These are phyloP conservation scores for Arthrobotrys conoides DNA, from an alignment of 2,329 filamentous ascomycete species.

Conservation along the genomic window DNA sequence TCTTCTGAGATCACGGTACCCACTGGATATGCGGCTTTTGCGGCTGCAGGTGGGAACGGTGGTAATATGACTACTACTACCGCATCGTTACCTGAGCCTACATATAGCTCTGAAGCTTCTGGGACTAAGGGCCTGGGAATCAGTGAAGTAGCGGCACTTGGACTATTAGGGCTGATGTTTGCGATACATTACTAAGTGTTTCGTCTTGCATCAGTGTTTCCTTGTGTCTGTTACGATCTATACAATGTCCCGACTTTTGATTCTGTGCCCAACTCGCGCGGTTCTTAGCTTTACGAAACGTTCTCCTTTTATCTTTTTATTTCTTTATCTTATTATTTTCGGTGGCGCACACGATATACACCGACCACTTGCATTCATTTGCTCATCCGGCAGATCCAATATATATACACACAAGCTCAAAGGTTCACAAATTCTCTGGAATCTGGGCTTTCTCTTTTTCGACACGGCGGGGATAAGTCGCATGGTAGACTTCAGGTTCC, in stretches of 20 bases:
- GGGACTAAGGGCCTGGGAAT: constrained; percentile 18
- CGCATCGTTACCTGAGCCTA: constrained; percentile 7
- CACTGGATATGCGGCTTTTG: not conserved
- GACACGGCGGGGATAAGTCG: not conserved
- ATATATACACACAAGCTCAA: not conserved
- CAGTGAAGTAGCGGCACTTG: constrained; percentile 20
- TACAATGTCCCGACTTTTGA: no score
- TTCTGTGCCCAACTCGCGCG: not conserved
- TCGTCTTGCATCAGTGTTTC: not conserved
- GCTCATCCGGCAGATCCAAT: not conserved
- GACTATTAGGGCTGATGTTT: constrained; percentile 6
- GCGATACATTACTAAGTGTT: constrained; percentile 9
- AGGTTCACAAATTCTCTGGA: not conserved
- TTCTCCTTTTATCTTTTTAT: not conserved
- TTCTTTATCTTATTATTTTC: not conserved
- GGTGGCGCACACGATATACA: not conserved
- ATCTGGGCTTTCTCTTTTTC: not conserved
- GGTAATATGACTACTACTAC: not conserved
- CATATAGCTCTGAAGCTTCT: constrained; percentile 9
- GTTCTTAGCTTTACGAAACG: not conserved
- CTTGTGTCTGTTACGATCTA: not conserved
- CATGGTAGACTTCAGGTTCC: not conserved
- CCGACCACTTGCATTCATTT: not conserved
- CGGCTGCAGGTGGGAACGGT: not conserved
- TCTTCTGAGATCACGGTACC: not conserved